A percentile compares a stretch with the other conserved stretches of the same genome.
Evolutionary conservation across 1,284 basidiomycete species (phyloP).

Genomic region (Pseudozyma tsukubaensis): DNA sequence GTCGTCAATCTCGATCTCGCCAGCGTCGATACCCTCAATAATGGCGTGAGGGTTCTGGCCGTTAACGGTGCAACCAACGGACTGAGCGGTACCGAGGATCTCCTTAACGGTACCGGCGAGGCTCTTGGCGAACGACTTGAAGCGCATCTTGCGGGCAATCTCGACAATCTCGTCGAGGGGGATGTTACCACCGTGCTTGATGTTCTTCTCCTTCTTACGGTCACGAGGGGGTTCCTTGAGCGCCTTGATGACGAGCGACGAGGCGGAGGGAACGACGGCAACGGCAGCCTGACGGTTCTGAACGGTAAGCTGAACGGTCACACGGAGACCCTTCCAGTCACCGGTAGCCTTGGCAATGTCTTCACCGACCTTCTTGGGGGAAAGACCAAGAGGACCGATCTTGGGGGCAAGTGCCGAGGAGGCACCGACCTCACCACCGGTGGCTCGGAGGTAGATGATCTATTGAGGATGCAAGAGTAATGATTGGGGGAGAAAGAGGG

Average conservation of each 20-base stretch:
- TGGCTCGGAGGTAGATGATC: conserved; percentile 99
- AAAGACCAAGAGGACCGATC: conserved; percentile 99
- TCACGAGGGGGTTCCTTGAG: conserved; percentile 99
- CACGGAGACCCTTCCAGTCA: conserved; percentile 99
- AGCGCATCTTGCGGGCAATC: conserved; percentile 94
- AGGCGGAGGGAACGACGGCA: conserved; percentile 96
- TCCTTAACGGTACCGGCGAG: conserved; percentile 88
- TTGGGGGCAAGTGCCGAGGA: conserved; percentile 98
- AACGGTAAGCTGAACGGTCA: conserved; percentile 98
- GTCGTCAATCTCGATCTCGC: conserved; percentile 78
- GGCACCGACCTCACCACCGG: conserved; percentile 99
- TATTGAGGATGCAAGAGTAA: conserved; percentile 55
- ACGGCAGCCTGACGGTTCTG: conserved; percentile 99
- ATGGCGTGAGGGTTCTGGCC: conserved; percentile 92
- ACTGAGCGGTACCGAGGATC: conserved; percentile 76
- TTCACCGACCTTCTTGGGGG: conserved; percentile 99
- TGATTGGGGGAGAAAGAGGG: background rate
- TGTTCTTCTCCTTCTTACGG: conserved; percentile 99
- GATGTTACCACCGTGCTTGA: conserved; percentile 96
- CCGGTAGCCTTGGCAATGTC: conserved; percentile 99
- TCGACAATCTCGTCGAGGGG: conserved; percentile 93
- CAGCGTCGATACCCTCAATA: conserved; percentile 94
- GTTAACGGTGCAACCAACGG: conserved; percentile 94
- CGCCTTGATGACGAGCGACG: conserved; percentile 96
- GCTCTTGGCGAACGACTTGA: conserved; percentile 93